Evolutionary conservation across 257 asterid species (phyloP).

Genomic region (Coffea canephora): DNA sequence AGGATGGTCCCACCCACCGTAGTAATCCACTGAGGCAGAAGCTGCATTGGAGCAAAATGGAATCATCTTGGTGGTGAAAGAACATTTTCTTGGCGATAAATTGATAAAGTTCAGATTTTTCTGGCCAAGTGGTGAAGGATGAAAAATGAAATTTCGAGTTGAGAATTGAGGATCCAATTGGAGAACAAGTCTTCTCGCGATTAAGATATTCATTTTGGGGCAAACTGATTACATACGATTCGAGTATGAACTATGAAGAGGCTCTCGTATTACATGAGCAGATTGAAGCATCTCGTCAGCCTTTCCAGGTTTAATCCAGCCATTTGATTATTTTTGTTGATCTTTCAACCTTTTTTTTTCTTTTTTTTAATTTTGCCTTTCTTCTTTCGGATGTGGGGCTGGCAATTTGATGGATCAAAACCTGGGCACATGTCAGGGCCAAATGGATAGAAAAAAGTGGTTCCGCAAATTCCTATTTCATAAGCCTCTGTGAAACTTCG

Average conservation of each 20-base stretch:
- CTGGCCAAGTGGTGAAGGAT: conserved; percentile 21
- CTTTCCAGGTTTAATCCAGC: not conserved
- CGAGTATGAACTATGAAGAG: too few species aligned
- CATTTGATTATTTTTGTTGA: not conserved
- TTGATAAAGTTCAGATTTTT: conserved; percentile 28
- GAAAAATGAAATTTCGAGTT: conserved; percentile 20
- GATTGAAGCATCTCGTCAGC: too few species aligned
- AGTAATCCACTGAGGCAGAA: conserved; percentile 41
- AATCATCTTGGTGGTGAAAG: conserved; percentile 24
- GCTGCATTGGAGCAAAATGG: conserved; percentile 39
- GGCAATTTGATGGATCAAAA: not conserved
- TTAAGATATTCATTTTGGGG: conserved; percentile 41
- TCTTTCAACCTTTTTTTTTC: not conserved
- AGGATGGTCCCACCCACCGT: conserved; percentile 76
- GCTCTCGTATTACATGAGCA: too few species aligned
- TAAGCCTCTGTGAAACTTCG: too few species aligned
- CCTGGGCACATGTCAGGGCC: too few species aligned
- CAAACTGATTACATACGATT: not conserved
- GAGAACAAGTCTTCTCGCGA: conserved; percentile 32
- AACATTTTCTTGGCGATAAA: conserved; percentile 26
- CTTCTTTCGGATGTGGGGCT: not conserved
- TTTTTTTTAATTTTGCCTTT: not conserved
- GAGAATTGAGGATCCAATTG: conserved; percentile 23
- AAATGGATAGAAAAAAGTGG: too few species aligned
- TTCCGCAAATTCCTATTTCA: too few species aligned